Base-by-base conservation (phyloP, 139 green algal species). In the Tetradesmus lagerheimii region DNA sequence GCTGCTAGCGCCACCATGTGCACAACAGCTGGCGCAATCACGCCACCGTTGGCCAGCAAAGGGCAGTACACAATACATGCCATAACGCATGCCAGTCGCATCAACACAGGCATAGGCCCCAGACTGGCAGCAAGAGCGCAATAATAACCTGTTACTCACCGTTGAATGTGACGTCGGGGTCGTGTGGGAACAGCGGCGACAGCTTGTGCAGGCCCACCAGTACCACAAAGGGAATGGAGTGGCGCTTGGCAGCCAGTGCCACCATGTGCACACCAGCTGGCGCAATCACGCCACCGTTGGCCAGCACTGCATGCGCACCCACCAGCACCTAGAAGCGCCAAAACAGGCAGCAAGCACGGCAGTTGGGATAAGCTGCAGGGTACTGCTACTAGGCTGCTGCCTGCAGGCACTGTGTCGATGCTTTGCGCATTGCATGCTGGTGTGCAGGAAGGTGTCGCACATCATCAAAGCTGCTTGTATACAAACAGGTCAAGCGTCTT, bases 31-130 rank as follows among this genome's bases (percentile, higher is more conserved):
- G 94, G 94, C 1, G 96, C 96, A 78, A 99, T 97, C 14, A 99
- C 93, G 77, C 97, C 97, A 34, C 98, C 98, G 90, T 99, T 98
- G 41, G 98, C 98, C 74, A 99, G 96, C 79, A 99, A n/a, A n/a
- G n/a, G n/a, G n/a, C n/a, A n/a, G n/a, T n/a, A n/a, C n/a, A n/a
- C n/a, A n/a, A n/a, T n/a, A n/a, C n/a, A n/a, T n/a, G n/a, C n/a
- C n/a, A 75, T 34, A 8, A 35, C 27, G 27, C 2, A 18, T 5
- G 64, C 64, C 64, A 75, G 64, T 75, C 12, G 47, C 47, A 62
- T 62, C 87, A 0, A n/a, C n/a, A n/a, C n/a, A n/a, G n/a, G n/a
- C n/a, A n/a, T n/a, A n/a, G n/a, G n/a, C n/a, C n/a, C n/a, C n/a
- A n/a, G n/a, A n/a, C n/a, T n/a, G n/a, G n/a, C n/a, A n/a, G n/a